A percentile compares a stretch with the other conserved stretches of the same genome.
phyloP scores from a whole-genome alignment of 441 rosid genomes.

The Hura crepitans region DNA sequence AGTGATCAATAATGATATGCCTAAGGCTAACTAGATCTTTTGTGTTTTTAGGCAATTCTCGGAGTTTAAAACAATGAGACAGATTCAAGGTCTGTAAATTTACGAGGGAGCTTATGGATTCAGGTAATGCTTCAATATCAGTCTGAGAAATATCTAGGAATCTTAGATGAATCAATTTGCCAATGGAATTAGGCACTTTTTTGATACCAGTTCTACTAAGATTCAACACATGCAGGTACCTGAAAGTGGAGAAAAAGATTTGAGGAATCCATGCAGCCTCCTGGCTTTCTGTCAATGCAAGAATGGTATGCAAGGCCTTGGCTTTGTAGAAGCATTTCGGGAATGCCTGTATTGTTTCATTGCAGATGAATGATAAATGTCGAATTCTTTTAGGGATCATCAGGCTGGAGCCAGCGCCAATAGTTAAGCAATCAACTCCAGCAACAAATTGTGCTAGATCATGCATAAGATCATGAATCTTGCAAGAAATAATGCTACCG shows the following conservation, averaged over 20 bases:
- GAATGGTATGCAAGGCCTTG: not conserved
- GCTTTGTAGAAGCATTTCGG: conserved; percentile 5
- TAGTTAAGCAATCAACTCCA: conserved; percentile 17
- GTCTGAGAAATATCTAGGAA: conserved; percentile 9
- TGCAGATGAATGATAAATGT: not conserved
- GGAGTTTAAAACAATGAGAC: conserved; percentile 7
- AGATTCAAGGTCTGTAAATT: conserved; percentile 16
- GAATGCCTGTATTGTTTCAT: not conserved
- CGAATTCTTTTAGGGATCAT: not conserved
- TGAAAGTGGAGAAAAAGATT: not conserved
- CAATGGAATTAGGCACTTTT: not conserved
- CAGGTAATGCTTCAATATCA: conserved; percentile 1
- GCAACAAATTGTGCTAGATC: conserved; percentile 28
- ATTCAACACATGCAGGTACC: not conserved
- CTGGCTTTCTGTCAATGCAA: conserved; percentile 8
- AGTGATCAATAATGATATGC: conserved; percentile 6
- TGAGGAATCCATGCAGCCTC: not conserved
- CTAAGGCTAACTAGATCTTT: not conserved
- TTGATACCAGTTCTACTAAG: not conserved
- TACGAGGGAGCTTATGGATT: not conserved
- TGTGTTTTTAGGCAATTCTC: not conserved
- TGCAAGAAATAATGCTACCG: conserved; percentile 11
- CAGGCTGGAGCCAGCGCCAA: not conserved
- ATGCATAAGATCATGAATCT: conserved; percentile 27
- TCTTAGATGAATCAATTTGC: conserved; percentile 3